phyloP scores from a whole-genome alignment of 352 stramenopile genomes.

The Phytophthora meadii region DNA sequence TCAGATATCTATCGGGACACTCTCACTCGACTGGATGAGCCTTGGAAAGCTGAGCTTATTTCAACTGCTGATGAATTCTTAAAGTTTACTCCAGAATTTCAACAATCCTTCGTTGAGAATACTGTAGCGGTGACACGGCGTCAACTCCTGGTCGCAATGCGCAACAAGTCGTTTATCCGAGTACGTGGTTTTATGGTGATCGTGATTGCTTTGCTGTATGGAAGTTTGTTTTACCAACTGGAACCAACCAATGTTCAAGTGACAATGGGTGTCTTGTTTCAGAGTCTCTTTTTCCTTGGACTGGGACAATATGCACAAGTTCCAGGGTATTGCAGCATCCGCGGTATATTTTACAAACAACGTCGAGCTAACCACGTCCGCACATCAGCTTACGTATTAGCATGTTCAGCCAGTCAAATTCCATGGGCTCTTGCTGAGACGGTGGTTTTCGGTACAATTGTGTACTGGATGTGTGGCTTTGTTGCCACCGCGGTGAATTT shows the following conservation, averaged over 20 bases:
- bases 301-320: constrained; percentile 71
- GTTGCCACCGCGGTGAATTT: constrained; percentile 21
- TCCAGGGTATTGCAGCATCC: constrained; percentile 68
- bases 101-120: constrained; percentile 50
- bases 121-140: constrained; percentile 42
- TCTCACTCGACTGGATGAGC: constrained; percentile 41
- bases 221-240: constrained; percentile 63
- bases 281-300: constrained; percentile 82
- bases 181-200: constrained; percentile 59
- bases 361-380: constrained; percentile 74
- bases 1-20: constrained; percentile 55
- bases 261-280: constrained; percentile 88
- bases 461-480: constrained; percentile 91
- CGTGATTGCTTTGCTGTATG: constrained; percentile 65
- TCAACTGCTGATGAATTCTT: constrained; percentile 39
- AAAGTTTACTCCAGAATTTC: constrained; percentile 38
- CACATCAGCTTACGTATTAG: constrained; percentile 78
- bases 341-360: constrained; percentile 71
- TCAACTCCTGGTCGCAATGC: constrained; percentile 67
- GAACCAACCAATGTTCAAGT: constrained; percentile 49
- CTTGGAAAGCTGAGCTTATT: constrained; percentile 55
- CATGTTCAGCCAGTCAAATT: constrained; percentile 46
- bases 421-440: constrained; percentile 70
- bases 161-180: constrained; percentile 53
- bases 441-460: constrained; percentile 77